Evolutionary conservation across 495 filamentous ascomycete species (phyloP).

Genomic region (Eremomyces bilateralis): DNA sequence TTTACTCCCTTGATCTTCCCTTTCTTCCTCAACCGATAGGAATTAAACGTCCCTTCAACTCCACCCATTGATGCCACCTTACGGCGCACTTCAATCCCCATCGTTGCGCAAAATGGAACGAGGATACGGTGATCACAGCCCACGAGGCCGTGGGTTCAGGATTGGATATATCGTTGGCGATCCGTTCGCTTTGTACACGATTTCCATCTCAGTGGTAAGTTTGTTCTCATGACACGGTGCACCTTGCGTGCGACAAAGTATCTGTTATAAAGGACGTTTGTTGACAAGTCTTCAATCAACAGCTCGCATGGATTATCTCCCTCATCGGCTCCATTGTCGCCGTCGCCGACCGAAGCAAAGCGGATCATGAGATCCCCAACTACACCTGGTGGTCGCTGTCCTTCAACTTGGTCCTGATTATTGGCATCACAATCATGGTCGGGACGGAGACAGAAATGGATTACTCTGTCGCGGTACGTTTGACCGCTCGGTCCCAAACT

Average conservation of each 20-base stretch:
- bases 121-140: conserved; percentile 28
- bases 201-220: conserved; percentile 78
- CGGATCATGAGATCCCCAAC: conserved; percentile 38
- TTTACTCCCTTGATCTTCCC: too few relatives aligned
- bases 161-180: conserved; percentile 89
- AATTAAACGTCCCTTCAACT: too few relatives aligned
- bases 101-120: conserved; percentile 69
- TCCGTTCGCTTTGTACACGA: conserved; percentile 85
- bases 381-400: conserved; percentile 80
- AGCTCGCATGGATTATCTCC: conserved; percentile 89
- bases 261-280: not conserved
- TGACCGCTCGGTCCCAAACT: not conserved
- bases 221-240: not conserved
- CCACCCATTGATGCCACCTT: conserved; percentile 38
- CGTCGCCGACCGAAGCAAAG: too few relatives aligned
- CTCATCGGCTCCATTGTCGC: conserved; percentile 67
- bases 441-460: conserved; percentile 61
- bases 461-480: conserved; percentile 67
- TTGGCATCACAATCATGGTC: conserved; percentile 58
- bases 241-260: not conserved
- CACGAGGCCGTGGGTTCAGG: conserved; percentile 41
- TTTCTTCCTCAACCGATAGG: too few relatives aligned
- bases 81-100: conserved; percentile 50
- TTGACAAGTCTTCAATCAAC: conserved; percentile 4
- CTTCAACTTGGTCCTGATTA: conserved; percentile 64